Evolutionary conservation across 2,329 filamentous ascomycete genomes (phyloP).

Genomic region (Penicillium palitans): DNA sequence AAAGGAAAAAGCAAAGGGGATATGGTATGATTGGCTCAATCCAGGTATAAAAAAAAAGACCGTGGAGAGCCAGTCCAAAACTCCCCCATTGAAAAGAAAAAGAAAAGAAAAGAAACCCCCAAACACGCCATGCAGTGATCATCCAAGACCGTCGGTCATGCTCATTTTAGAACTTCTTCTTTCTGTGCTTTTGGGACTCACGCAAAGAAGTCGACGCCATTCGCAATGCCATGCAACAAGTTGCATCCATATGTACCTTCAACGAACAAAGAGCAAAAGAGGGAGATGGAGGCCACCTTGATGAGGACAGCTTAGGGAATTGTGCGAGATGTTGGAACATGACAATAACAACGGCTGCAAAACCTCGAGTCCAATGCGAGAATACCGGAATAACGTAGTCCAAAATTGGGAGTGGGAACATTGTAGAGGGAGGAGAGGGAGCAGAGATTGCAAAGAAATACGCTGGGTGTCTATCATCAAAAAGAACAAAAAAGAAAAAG

Average conservation of each 20-base stretch:
- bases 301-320: background rate
- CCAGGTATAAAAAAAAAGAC: conserved; percentile 8
- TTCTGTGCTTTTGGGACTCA: conserved; percentile 18
- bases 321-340: background rate
- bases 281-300: background rate
- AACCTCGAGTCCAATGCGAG: background rate
- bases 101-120: conserved; percentile 13
- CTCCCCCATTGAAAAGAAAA: conserved; percentile 9
- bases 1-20: conserved; percentile 5
- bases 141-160: conserved; percentile 23
- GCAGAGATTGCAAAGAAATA: background rate
- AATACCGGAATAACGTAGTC: background rate
- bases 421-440: background rate
- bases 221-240: conserved; percentile 28
- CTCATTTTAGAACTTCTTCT: conserved; percentile 14
- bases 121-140: conserved; percentile 28
- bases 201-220: conserved; percentile 26
- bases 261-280: conserved; percentile 9
- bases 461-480: conserved; percentile 6
- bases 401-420: background rate
- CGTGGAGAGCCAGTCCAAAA: conserved; percentile 1
- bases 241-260: conserved; percentile 29
- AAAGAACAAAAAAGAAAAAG: background rate
- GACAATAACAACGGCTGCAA: background rate
- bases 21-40: conserved; percentile 6